Evolutionary conservation across 768 basidiomycete genomes (phyloP), one percentile per base, ranked within the genome.

Genomic region (Suillus plorans): DNA sequence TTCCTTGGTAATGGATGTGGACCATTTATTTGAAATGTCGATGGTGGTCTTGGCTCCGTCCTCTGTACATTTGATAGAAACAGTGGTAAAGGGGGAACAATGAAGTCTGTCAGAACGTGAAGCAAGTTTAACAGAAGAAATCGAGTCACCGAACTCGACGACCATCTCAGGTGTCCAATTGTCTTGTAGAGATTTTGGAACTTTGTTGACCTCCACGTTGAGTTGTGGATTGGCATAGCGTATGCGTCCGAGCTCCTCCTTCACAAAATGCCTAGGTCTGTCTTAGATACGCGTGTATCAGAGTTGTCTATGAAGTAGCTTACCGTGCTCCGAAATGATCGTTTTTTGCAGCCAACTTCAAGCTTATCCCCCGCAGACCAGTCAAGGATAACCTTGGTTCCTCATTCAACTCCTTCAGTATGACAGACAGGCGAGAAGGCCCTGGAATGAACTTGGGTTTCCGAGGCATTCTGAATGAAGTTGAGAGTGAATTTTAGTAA

Each of bases 311-410:
- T 44, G 36, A 31, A 36, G 65, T 31, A 41, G 28, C 42, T 85
- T 62, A 91, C 91, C 89, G 82, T 34, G 90, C 89, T 67, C 89
- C 90, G 72, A 87, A 90, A 73, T 92, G 89, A 74, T 90, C 88
- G 70, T 91, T 90, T 69, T 80, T 79, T 39, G 79, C 78, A 2
- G 89, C 89, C 52, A 84, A 80, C 0, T 85, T 84, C 37, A 92
- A 77, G 63, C 79, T 84, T 34, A 91, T 72, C 13, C 78, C 76
- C 63, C 83, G 85, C 42, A 90, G 78, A 12, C 78, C 79, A 5
- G 72, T 69, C 2, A 91, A 74, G 1, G 77, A 73, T 12, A 89
- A 83, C 52, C 78, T 79, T 6, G 89, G 90, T 1, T 79, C 71
- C 16, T 77, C 72, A 36, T 81, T 86, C 44, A 92, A 81, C 13